Evolutionary conservation across 306 rosid genomes (phyloP).

Genomic region (Vicia villosa): DNA sequence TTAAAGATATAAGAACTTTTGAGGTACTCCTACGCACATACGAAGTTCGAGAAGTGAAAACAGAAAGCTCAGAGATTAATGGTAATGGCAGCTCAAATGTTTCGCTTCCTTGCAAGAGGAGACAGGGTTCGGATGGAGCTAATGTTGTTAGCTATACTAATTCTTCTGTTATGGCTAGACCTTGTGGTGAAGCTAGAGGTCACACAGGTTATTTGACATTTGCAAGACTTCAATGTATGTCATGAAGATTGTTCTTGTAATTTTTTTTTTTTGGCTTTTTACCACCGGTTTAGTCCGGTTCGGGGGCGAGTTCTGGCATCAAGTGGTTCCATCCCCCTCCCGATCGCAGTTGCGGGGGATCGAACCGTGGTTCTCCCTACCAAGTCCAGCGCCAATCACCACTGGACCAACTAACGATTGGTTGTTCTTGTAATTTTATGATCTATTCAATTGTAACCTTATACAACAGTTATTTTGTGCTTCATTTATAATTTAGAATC

Average conservation of each 20-base stretch:
- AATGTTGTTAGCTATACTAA: conserved; percentile 1
- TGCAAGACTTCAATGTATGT: conserved; percentile 26
- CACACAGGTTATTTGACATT: conserved; percentile 38
- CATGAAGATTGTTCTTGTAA: conserved; percentile 14
- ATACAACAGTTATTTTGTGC: neutral
- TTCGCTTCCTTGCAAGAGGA: conserved; percentile 71
- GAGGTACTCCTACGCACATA: conserved; percentile 7
- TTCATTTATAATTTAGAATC: neutral
- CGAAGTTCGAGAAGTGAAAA: conserved; percentile 59
- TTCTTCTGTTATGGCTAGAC: conserved; percentile 34
- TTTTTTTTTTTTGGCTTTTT: too few species aligned
- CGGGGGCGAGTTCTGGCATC: too few species aligned
- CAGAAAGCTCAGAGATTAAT: conserved; percentile 32
- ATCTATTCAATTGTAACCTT: neutral
- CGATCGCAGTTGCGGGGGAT: too few species aligned
- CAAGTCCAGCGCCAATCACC: too few species aligned
- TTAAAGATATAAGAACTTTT: conserved; percentile 68
- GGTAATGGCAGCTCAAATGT: conserved; percentile 34
- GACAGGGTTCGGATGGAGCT: conserved; percentile 46
- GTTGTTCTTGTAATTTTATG: conserved; percentile 2
- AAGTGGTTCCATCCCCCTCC: too few species aligned
- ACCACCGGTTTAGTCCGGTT: too few species aligned
- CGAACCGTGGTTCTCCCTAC: too few species aligned
- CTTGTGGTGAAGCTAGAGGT: conserved; percentile 36
- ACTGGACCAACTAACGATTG: too few species aligned